A percentile compares a stretch with the other conserved stretches of the same genome.
phyloP scores from a whole-genome alignment of 1,139 yeast species.

The Geotrichum aggregatum region DNA sequence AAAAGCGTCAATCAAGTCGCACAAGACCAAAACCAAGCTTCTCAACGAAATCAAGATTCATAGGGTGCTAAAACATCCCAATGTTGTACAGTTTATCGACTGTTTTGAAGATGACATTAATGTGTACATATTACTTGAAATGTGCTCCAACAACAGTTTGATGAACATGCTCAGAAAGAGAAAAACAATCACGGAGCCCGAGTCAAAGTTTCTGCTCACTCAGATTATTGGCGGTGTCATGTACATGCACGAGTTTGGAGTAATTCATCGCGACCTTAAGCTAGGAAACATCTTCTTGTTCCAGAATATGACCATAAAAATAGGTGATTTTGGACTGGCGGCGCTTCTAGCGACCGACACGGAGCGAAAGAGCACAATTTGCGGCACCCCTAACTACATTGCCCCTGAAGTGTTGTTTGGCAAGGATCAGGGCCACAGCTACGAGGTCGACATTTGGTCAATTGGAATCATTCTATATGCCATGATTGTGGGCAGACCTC shows the following conservation, averaged over 20 bases:
- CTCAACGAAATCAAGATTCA: slow-evolving; percentile 94
- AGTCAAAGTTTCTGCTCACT: slow-evolving; percentile 82
- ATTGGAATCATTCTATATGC: slow-evolving; percentile 95
- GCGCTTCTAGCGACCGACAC: slow-evolving; percentile 68
- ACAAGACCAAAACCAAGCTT: slow-evolving; percentile 79
- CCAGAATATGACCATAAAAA: slow-evolving; percentile 84
- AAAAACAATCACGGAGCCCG: slow-evolving; percentile 81
- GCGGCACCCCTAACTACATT: slow-evolving; percentile 97
- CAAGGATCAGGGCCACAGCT: slow-evolving; percentile 81
- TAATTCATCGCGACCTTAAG: slow-evolving; percentile 93
- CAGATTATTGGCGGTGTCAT: slow-evolving; percentile 92
- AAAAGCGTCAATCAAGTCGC: slow-evolving; percentile 84
- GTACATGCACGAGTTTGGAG: slow-evolving; percentile 86
- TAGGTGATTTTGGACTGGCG: slow-evolving; percentile 96
- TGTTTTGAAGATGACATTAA: slow-evolving; percentile 94
- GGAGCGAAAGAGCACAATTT: slow-evolving; percentile 83
- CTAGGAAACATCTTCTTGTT: slow-evolving; percentile 93
- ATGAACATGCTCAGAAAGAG: slow-evolving; percentile 88
- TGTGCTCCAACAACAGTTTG: slow-evolving; percentile 73
- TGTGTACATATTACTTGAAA: slow-evolving; percentile 87
- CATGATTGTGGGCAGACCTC: slow-evolving; percentile 87
- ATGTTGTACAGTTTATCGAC: slow-evolving; percentile 85
- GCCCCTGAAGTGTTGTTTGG: slow-evolving; percentile 96
- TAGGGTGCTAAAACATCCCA: slow-evolving; percentile 81
- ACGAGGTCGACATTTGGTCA: slow-evolving; percentile 96